Evolutionary conservation across 108 stramenopile genomes (phyloP), one percentile per base, ranked within the genome.

Genomic region (Fragilariopsis cylindrus): DNA sequence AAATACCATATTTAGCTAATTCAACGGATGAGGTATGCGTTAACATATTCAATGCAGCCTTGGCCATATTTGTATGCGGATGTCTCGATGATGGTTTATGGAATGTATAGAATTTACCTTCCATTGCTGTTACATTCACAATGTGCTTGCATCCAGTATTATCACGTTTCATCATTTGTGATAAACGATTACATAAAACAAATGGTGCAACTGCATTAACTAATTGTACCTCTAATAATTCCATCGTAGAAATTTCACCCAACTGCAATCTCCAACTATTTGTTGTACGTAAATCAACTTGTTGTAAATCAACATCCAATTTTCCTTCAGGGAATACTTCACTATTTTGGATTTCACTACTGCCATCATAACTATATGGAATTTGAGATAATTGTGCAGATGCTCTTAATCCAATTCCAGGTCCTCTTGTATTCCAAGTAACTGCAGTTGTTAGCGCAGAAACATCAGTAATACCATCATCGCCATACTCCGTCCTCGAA

Each of bases 61-160:
- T 91, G 11, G 90, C 90, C 84, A 87, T 87, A 75, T 91, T 91
- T 30, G 87, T 88, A 63, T 89, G 87, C 39, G 87, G 85, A 77
- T 88, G 87, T 55, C 76, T 74, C 4, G 84, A 80, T 72, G 78
- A 76, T 41, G 73, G 66, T 76, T 91, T 91, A 76, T 79, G 70
- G 19, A 18, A 86, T 13, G 87, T 73, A 66, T 91, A 87, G 62
- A 91, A 91, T 74, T 91, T 91, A 3, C 90, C 90, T 65, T 91
- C 90, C 90, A 91, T 91, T 3, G 88, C 88, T 15, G 80, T 81
- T 8, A 91, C 90, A 47, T 91, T 88, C 45, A 91, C 78, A 18
- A 91, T 87, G 78, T 81, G 87, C 44, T 85, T 76, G 45, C 83
- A 82, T 11, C 65, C 65, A 19, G 65, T 67, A 67, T 67, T 46